These are phyloP conservation scores for Talaromyces albobiverticillius DNA, from an alignment of 2,329 filamentous ascomycete genomes.

Conservation along the genomic window DNA sequence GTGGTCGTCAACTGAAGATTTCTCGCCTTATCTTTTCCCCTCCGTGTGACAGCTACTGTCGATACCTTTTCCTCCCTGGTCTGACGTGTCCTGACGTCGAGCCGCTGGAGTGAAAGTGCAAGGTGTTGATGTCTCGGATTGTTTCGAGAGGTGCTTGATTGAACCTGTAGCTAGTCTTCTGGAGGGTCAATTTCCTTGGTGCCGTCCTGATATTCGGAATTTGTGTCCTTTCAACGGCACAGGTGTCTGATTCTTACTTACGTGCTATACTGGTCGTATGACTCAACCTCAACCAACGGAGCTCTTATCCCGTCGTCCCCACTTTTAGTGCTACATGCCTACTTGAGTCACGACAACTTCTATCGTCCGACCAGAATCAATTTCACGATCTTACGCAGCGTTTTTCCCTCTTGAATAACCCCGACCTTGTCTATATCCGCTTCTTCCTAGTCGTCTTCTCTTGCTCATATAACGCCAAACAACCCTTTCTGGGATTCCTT, in stretches of 20 bases:
- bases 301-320: conserved; percentile 14
- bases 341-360: conserved; percentile 30
- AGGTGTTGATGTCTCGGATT: conserved; percentile 16
- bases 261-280: conserved; percentile 10
- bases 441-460: conserved; percentile 15
- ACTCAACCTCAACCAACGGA: conserved; percentile 14
- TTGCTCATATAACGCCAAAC: too few relatives aligned
- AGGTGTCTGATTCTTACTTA: neutral
- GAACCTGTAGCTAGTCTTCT: conserved; percentile 17
- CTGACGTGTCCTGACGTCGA: conserved; percentile 17
- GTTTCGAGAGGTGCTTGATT: conserved; percentile 18
- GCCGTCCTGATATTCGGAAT: neutral
- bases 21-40: conserved; percentile 12
- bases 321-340: conserved; percentile 12
- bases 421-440: conserved; percentile 14
- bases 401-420: conserved; percentile 15
- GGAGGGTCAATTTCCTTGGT: conserved; percentile 7
- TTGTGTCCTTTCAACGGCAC: neutral
- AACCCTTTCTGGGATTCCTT: conserved; percentile 3
- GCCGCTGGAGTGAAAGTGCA: conserved; percentile 14
- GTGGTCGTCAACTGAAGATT: neutral
- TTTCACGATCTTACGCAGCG: conserved; percentile 43
- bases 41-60: conserved; percentile 16
- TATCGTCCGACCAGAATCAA: conserved; percentile 21
- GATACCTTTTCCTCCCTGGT: conserved; percentile 18